Evolutionary conservation across 2,329 filamentous ascomycete species (phyloP).

Genomic region (Cladosporium sp.): DNA sequence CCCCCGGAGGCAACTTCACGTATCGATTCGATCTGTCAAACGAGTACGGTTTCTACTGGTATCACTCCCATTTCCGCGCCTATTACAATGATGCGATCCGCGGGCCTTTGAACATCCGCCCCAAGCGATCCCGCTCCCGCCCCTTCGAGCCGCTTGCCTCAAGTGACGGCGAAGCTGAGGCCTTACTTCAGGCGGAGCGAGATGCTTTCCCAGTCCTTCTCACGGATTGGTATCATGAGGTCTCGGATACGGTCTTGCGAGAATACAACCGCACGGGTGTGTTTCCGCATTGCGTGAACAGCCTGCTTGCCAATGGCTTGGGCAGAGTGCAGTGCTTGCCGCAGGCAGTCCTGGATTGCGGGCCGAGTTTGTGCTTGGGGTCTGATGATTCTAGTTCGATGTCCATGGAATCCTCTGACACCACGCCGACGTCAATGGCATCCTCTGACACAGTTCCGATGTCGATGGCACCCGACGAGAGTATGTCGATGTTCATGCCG

Average conservation of each 20-base stretch:
- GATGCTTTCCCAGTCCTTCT: neutral
- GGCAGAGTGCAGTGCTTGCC: conserved; percentile 3
- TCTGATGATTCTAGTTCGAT: conserved; percentile 1
- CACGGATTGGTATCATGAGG: conserved; percentile 1
- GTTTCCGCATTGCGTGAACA: conserved; percentile 1
- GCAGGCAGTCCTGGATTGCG: conserved; percentile 2
- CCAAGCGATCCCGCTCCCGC: conserved; percentile 1
- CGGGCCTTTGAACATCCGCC: neutral
- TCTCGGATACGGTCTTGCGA: neutral
- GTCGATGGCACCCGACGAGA: too few relatives aligned
- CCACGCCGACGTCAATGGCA: conserved; percentile 1
- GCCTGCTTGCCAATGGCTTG: conserved; percentile 1
- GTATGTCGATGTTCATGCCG: too few relatives aligned
- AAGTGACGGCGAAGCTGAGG: neutral
- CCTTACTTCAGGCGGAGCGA: neutral
- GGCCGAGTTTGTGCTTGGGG: neutral
- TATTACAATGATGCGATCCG: conserved; percentile 7
- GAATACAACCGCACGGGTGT: conserved; percentile 4
- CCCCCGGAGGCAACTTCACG: conserved; percentile 32
- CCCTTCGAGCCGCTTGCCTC: neutral
- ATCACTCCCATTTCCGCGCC: conserved; percentile 7
- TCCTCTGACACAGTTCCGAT: conserved; percentile 1
- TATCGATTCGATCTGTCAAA: conserved; percentile 30
- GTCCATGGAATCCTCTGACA: conserved; percentile 1
- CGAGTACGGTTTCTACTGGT: conserved; percentile 5